Evolutionary conservation across 1,284 basidiomycete species (phyloP).

Genomic region (Trametes polyzona): DNA sequence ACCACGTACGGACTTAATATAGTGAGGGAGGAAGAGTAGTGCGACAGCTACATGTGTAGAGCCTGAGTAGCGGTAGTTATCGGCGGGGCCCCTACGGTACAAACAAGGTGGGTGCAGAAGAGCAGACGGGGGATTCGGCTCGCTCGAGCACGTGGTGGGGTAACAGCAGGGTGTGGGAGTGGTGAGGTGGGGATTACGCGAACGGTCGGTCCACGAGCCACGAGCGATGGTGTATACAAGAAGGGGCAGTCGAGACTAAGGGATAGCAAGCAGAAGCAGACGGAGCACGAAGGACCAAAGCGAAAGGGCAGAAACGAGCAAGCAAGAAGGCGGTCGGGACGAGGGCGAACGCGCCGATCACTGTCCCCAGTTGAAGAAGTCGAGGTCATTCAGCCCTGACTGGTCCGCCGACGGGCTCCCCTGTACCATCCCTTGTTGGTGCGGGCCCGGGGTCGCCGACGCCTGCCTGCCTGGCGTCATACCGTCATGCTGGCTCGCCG

Average conservation of each 20-base stretch:
- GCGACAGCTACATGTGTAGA: constrained; percentile 5
- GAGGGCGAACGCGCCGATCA: background rate
- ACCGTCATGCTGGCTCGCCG: constrained; percentile 32
- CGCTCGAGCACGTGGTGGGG: too few relatives aligned
- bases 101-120: constrained; percentile 13
- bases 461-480: constrained; percentile 30
- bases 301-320: background rate
- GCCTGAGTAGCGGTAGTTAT: too few relatives aligned
- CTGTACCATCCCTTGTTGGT: constrained; percentile 32
- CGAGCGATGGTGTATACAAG: constrained; percentile 3
- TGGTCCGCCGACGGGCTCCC: constrained; percentile 31
- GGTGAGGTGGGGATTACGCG: too few relatives aligned
- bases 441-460: constrained; percentile 35
- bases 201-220: background rate
- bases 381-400: constrained; percentile 30
- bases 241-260: background rate
- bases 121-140: background rate
- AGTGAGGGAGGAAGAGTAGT: background rate
- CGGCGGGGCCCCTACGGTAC: constrained; percentile 25
- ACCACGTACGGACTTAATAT: too few relatives aligned
- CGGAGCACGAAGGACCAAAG: background rate
- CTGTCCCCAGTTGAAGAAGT: constrained; percentile 36
- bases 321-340: background rate
- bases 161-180: too few relatives aligned
- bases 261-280: background rate